These are phyloP conservation scores for Ustilago esculenta DNA, from an alignment of 1,284 basidiomycete genomes.

Conservation along the genomic window DNA sequence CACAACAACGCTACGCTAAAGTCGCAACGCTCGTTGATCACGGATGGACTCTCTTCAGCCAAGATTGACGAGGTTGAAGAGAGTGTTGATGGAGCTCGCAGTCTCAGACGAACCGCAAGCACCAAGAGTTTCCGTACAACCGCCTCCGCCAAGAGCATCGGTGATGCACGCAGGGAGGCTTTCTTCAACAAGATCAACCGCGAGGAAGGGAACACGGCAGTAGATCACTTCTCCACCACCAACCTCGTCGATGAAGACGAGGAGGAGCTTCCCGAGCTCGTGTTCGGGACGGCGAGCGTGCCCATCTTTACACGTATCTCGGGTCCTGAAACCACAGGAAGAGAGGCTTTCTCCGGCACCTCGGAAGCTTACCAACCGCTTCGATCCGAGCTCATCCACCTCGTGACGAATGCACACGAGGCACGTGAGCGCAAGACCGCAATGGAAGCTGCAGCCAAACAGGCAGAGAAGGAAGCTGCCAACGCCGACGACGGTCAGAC, in stretches of 20 bases:
- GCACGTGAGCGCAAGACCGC: conserved; percentile 38
- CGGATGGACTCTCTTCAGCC: conserved; percentile 12
- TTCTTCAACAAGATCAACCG: conserved; percentile 51
- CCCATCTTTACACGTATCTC: conserved; percentile 49
- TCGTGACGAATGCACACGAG: conserved; percentile 27
- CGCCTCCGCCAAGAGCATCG: conserved; percentile 45
- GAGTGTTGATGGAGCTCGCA: conserved; percentile 15
- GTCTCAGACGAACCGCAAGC: conserved; percentile 49
- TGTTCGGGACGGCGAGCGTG: conserved; percentile 62
- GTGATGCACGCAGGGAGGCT: conserved; percentile 54
- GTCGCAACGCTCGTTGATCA: conserved; percentile 26
- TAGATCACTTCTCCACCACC: conserved; percentile 12
- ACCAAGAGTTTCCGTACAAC: conserved; percentile 53
- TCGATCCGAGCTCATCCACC: conserved; percentile 32
- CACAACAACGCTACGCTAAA: conserved; percentile 17
- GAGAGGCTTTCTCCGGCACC: conserved; percentile 25
- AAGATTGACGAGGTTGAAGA: conserved; percentile 53
- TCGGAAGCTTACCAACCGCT: conserved; percentile 37
- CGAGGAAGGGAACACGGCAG: conserved; percentile 16
- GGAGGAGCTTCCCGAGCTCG: conserved; percentile 61
- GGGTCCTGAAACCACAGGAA: not conserved
- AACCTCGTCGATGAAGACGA: conserved; percentile 54
- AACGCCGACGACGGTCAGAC: conserved; percentile 44
- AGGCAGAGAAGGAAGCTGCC: conserved; percentile 37
- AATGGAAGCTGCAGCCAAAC: conserved; percentile 37